These are phyloP conservation scores for Gentiana macrophylla DNA, from an alignment of 257 asterid genomes.

Conservation along the genomic window DNA sequence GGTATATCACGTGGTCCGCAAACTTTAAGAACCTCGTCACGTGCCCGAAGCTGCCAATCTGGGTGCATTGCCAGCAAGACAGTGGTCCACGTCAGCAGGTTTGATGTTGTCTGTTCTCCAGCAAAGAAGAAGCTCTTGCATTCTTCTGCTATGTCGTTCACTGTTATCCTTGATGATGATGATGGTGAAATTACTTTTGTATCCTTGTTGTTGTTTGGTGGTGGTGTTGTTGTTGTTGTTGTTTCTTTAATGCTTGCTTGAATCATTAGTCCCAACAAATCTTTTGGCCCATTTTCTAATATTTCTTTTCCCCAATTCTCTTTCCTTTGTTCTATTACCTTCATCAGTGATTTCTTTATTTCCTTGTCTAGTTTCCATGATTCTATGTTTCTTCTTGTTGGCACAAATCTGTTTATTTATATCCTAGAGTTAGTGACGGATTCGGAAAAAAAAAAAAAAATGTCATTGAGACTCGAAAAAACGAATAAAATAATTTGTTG, in stretches of 20 bases:
- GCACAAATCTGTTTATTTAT: conserved; percentile 20
- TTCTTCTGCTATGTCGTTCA: conserved; percentile 34
- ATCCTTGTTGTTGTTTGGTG: no score
- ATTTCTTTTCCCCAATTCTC: conserved; percentile 28
- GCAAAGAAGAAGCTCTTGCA: conserved; percentile 42
- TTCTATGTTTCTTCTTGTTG: conserved; percentile 35
- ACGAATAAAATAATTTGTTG: no score
- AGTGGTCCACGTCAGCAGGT: conserved; percentile 42
- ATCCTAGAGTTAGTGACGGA: no score
- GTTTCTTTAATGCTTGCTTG: conserved; percentile 21
- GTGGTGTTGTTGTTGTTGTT: no score
- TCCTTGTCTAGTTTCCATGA: conserved; percentile 46
- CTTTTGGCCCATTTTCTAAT: conserved; percentile 28
- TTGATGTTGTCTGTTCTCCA: conserved; percentile 39
- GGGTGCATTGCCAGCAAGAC: conserved; percentile 37
- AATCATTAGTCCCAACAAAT: conserved; percentile 36
- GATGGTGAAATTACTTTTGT: background rate
- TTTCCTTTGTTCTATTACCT: conserved; percentile 28
- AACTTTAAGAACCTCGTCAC: conserved; percentile 34
- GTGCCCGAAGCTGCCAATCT: conserved; percentile 32
- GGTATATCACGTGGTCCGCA: conserved; percentile 36
- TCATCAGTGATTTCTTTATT: conserved; percentile 31
- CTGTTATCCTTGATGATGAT: conserved; percentile 18
- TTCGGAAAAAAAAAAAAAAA: no score
- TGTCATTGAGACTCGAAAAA: no score